Evolutionary conservation across 2,329 filamentous ascomycete genomes (phyloP).

Genomic region (Hirsutella minnesotensis): DNA sequence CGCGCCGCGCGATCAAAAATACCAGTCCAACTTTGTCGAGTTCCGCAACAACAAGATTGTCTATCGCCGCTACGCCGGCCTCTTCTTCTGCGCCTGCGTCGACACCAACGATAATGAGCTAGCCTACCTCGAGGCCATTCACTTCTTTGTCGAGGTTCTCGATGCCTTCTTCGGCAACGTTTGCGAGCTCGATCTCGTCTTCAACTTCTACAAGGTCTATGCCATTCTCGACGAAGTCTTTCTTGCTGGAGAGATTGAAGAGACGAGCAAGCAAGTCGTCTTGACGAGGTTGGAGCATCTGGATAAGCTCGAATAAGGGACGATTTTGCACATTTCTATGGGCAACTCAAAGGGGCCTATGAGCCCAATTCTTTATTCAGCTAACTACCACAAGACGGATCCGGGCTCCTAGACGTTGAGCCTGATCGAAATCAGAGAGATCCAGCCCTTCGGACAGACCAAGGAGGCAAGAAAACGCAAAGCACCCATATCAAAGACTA

Average conservation of each 20-base stretch:
- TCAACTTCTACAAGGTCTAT: slow-evolving; percentile 82
- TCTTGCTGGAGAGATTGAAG: slow-evolving; percentile 92
- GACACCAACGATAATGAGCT: slow-evolving; percentile 98
- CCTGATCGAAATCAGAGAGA: too few species aligned
- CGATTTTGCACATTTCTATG: too few species aligned
- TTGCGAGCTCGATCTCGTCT: slow-evolving; percentile 87
- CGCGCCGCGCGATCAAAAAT: slow-evolving; percentile 94
- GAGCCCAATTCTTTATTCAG: too few species aligned
- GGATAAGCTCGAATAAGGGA: slow-evolving; percentile 69
- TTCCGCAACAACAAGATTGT: slow-evolving; percentile 91
- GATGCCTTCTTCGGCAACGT: slow-evolving; percentile 99
- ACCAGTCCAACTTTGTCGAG: slow-evolving; percentile 99
- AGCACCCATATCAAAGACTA: too few species aligned
- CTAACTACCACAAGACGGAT: too few species aligned
- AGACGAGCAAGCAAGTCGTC: slow-evolving; percentile 97
- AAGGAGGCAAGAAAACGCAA: too few species aligned
- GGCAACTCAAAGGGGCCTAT: too few species aligned
- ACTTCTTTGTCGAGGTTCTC: slow-evolving; percentile 98
- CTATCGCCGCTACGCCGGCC: slow-evolving; percentile 90
- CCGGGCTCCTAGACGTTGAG: too few species aligned
- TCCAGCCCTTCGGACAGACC: too few species aligned
- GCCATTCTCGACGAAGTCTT: slow-evolving; percentile 98
- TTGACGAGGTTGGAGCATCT: slow-evolving; percentile 87
- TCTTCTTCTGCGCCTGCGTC: slow-evolving; percentile 99
- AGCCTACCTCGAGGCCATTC: slow-evolving; percentile 91